phyloP scores from a whole-genome alignment of 352 stramenopile genomes.

The Sclerospora graminicola region DNA sequence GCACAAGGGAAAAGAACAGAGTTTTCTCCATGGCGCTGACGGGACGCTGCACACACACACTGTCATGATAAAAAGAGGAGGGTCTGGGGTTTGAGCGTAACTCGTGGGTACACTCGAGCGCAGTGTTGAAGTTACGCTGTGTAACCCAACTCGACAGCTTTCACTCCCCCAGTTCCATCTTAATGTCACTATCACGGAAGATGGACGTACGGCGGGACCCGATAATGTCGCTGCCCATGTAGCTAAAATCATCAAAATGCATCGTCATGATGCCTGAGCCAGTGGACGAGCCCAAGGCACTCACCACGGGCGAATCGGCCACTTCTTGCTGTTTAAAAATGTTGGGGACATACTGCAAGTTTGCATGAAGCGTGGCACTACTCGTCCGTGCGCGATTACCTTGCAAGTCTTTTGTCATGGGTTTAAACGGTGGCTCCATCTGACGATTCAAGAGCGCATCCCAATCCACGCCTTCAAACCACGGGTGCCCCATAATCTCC shows the following conservation, averaged over 20 bases:
- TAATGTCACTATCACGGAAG: slow-evolving; percentile 76
- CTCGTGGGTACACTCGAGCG: slow-evolving; percentile 1
- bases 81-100: no score
- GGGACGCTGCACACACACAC: no score
- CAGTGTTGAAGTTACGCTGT: no score
- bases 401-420: slow-evolving; percentile 28
- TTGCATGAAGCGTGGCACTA: slow-evolving; percentile 38
- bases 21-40: no score
- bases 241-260: slow-evolving; percentile 84
- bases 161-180: slow-evolving; percentile 73
- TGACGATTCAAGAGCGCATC: slow-evolving; percentile 51
- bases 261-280: slow-evolving; percentile 59
- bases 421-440: slow-evolving; percentile 63
- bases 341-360: slow-evolving; percentile 69
- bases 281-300: slow-evolving; percentile 27
- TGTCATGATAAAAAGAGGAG: no score
- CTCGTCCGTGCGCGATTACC: slow-evolving; percentile 33
- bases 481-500: slow-evolving; percentile 80
- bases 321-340: slow-evolving; percentile 80
- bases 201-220: slow-evolving; percentile 71
- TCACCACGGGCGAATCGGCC: slow-evolving; percentile 64
- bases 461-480: slow-evolving; percentile 74
- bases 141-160: no score
- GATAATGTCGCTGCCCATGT: slow-evolving; percentile 83
- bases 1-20: no score